Conservation (phyloP, 495 filamentous ascomycete species). For the Tetracladium marchalianum region DNA sequence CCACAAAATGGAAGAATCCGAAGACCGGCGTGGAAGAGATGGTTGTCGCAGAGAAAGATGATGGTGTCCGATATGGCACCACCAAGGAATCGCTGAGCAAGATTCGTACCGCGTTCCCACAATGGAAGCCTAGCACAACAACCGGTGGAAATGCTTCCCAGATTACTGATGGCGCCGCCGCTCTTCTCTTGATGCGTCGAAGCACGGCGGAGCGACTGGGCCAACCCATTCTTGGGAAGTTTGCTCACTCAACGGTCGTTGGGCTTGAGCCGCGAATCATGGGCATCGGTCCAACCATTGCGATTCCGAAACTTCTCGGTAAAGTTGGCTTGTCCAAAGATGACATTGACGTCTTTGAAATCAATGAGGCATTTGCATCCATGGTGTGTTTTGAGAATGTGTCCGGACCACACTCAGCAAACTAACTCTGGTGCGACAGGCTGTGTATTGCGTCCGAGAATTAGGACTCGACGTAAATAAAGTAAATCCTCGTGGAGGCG, state of each 20-base stretch:
- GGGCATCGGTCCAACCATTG: conserved; percentile 91
- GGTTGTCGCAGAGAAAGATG: conserved; percentile 73
- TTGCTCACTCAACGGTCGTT: conserved; percentile 81
- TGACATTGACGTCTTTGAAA: conserved; percentile 83
- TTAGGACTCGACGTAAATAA: conserved; percentile 61
- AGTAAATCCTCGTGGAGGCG: conserved; percentile 81
- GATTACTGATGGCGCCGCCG: conserved; percentile 91
- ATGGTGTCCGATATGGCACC: conserved; percentile 82
- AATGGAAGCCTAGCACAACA: conserved; percentile 67
- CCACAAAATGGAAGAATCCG: conserved; percentile 68
- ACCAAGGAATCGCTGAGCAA: conserved; percentile 73
- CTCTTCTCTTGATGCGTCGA: conserved; percentile 88
- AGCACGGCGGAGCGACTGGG: conserved; percentile 78
- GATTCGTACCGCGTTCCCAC: conserved; percentile 83
- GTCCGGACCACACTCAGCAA: no score
- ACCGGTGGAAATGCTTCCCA: conserved; percentile 96
- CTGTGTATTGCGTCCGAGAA: no score
- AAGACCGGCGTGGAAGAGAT: conserved; percentile 68
- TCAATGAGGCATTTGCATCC: conserved; percentile 96
- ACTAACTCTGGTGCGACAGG: no score
- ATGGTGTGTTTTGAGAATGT: conserved; percentile 91
- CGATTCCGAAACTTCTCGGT: conserved; percentile 84
- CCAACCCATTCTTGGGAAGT: conserved; percentile 91
- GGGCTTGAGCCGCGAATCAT: conserved; percentile 89
- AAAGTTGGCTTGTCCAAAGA: conserved; percentile 70